Evolutionary conservation across 768 basidiomycete genomes (phyloP), one percentile per base, ranked within the genome.

Genomic region (Podaxis mareebaensis): DNA sequence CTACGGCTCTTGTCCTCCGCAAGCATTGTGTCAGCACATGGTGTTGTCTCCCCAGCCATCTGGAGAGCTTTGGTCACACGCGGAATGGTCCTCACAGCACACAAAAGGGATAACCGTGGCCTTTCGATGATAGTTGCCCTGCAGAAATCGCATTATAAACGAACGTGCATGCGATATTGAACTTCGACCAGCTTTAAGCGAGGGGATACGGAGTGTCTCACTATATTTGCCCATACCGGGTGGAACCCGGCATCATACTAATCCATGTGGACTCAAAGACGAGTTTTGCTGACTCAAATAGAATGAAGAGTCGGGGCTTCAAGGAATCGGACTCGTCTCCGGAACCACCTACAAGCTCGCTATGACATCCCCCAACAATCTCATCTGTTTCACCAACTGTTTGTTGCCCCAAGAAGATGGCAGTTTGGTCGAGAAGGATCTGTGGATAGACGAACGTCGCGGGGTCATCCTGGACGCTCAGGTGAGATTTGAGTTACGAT

Each of bases 311-410:
- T 40, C 15, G 48, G 24, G 33, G 10, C 54, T 46, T 26, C 39
- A 33, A 33, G 8, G 20, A 10, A 4, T n/a, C 26, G 24, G 26
- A 38, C 40, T 26, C 53, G n/a, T n/a, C 48, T 53, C 48, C 48
- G 4, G 24, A 8, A 36, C 42, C 38, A 28, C 12, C 55, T 46
- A 10, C 28, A 53, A 40, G 11, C 60, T 33, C 48, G 54, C 68
- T 46, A 83, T 81, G 80, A 70, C 77, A 64, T 78, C 82, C 57
- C 48, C 77, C 3, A 92, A 93, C 74, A 85, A 84, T 52, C 81
- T 95, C 26, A 76, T 93, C 56, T 92, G 93, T 75, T 93, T 95
- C 76, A 95, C 93, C 42, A 95, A 95, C 74, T 93, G 93, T 68
- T 74, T 90, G 61, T 79, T 96, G 26, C 87, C 90, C 1, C 83